phyloP scores from a whole-genome alignment of 495 filamentous ascomycete genomes.

The Collariella sp. region DNA sequence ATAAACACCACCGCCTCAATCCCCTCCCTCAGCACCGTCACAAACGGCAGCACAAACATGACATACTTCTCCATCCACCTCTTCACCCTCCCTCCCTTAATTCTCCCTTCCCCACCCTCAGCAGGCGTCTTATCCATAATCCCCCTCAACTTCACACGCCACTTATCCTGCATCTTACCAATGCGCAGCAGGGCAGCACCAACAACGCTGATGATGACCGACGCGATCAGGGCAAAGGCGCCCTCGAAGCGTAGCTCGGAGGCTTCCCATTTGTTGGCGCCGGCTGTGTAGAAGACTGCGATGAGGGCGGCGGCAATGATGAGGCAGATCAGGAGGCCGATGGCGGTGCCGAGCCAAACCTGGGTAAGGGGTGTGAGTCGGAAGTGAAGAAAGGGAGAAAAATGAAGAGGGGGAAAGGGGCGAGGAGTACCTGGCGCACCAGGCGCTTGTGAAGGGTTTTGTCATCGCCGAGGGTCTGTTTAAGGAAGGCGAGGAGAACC shows the following conservation, averaged over 20 bases:
- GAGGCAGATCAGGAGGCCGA: conserved; percentile 59
- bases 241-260: conserved; percentile 76
- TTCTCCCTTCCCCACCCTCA: conserved; percentile 37
- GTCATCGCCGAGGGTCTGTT: conserved; percentile 59
- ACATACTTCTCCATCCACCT: conserved; percentile 63
- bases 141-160: conserved; percentile 61
- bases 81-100: conserved; percentile 43
- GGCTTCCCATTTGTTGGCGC: conserved; percentile 52
- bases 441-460: conserved; percentile 61
- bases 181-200: conserved; percentile 73
- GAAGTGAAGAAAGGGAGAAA: too few species aligned
- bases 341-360: conserved; percentile 61
- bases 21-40: conserved; percentile 77
- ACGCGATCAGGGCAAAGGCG: conserved; percentile 59
- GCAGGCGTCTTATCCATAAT: conserved; percentile 40
- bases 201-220: conserved; percentile 69
- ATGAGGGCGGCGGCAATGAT: conserved; percentile 65
- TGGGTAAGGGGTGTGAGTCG: conserved; percentile 16
- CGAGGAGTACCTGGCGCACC: conserved; percentile 52
- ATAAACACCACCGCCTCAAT: conserved; percentile 77
- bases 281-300: conserved; percentile 67
- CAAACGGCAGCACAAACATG: conserved; percentile 74
- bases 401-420: not conserved
- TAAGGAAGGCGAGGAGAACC: conserved; percentile 71
- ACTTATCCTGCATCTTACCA: conserved; percentile 77